These are phyloP conservation scores for Tricharina praecox DNA, from an alignment of 495 filamentous ascomycete genomes.

Conservation along the genomic window DNA sequence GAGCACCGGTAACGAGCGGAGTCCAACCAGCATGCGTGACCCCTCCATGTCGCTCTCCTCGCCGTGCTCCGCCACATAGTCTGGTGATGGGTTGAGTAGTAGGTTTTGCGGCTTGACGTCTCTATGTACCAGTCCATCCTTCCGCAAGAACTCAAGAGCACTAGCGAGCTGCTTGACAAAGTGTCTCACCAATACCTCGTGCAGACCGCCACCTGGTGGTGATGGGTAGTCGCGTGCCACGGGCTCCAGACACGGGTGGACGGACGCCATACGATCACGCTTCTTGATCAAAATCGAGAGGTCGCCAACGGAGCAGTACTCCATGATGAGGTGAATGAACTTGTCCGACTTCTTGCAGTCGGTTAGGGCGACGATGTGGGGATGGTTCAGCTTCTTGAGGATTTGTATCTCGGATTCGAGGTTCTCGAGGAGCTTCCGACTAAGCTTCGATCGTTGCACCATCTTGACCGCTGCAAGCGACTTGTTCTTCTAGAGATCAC, in stretches of 20 bases:
- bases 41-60: no score
- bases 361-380: slow-evolving; percentile 90
- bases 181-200: slow-evolving; percentile 87
- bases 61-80: slow-evolving; percentile 32
- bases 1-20: slow-evolving; percentile 80
- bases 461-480: slow-evolving; percentile 85
- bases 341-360: slow-evolving; percentile 72
- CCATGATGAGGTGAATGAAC: slow-evolving; percentile 95
- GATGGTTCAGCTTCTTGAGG: slow-evolving; percentile 76
- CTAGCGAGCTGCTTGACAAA: slow-evolving; percentile 92
- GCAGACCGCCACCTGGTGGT: slow-evolving; percentile 56
- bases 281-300: slow-evolving; percentile 89
- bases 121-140: slow-evolving; percentile 76
- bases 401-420: slow-evolving; percentile 89
- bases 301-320: slow-evolving; percentile 91
- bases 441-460: slow-evolving; percentile 72
- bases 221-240: slow-evolving; percentile 87
- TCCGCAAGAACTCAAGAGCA: slow-evolving; percentile 72
- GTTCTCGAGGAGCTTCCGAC: slow-evolving; percentile 90
- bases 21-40: slow-evolving; percentile 38
- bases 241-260: slow-evolving; percentile 57
- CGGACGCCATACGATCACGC: slow-evolving; percentile 51
- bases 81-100: slow-evolving; percentile 66
- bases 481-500: slow-evolving; percentile 35
- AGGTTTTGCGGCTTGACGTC: slow-evolving; percentile 98